Conservation (phyloP, 257 asterid genomes). For the Solanum corneliomulleri region DNA sequence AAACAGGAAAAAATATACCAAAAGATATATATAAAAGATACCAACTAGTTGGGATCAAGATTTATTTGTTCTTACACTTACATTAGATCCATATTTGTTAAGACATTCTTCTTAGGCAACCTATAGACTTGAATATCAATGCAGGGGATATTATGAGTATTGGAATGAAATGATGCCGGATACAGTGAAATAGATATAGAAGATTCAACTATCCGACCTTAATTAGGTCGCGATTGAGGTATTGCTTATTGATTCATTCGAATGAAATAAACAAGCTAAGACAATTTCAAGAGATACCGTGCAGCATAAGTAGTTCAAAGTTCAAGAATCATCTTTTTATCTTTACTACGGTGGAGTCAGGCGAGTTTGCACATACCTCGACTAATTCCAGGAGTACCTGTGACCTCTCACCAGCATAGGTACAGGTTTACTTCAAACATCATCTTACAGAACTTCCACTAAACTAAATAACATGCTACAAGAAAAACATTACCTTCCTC, state of each 20-base stretch:
- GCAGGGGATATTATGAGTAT: neutral
- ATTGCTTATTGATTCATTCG: neutral
- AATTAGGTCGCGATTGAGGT: neutral
- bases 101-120: neutral
- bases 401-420: neutral
- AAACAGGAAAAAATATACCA: neutral
- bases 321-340: neutral
- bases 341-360: neutral
- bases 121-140: neutral
- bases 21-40: neutral
- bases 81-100: neutral
- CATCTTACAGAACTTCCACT: neutral
- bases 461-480: neutral
- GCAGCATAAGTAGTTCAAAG: neutral
- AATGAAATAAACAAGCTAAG: neutral
- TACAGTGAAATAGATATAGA: neutral
- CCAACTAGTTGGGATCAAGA: neutral
- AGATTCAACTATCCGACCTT: neutral
- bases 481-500: slow-evolving; percentile 35
- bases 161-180: neutral
- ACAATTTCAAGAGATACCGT: neutral
- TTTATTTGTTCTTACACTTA: neutral
- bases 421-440: neutral
- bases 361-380: neutral
- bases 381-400: neutral